Evolutionary conservation across 306 rosid species (phyloP).

Genomic region (Cyclanthera cordifolia): DNA sequence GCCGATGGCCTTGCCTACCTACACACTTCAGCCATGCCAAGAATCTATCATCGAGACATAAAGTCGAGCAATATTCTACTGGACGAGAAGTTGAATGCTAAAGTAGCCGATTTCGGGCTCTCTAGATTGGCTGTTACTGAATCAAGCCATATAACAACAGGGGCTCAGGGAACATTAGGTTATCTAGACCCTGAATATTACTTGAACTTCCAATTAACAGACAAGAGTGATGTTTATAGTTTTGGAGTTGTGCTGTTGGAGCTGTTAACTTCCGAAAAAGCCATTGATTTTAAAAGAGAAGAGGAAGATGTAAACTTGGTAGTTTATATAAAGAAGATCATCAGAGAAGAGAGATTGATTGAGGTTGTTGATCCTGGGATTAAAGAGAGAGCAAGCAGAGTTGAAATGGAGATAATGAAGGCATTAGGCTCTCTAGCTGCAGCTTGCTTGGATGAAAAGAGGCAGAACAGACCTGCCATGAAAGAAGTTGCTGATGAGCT

Average conservation of each 20-base stretch:
- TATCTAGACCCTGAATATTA: conserved; percentile 71
- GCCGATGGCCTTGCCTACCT: conserved; percentile 68
- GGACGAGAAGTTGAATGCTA: conserved; percentile 44
- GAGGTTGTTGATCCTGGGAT: conserved; percentile 53
- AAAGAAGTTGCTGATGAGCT: conserved; percentile 68
- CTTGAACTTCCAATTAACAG: conserved; percentile 52
- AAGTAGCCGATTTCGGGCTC: conserved; percentile 66
- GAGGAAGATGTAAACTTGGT: conserved; percentile 72
- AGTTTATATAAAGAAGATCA: conserved; percentile 45
- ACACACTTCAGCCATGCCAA: conserved; percentile 62
- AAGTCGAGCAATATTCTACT: conserved; percentile 66
- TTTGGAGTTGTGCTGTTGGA: conserved; percentile 65
- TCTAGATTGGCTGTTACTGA: conserved; percentile 64
- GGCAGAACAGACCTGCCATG: conserved; percentile 83
- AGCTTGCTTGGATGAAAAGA: conserved; percentile 69
- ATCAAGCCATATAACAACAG: conserved; percentile 63
- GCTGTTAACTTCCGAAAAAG: conserved; percentile 65
- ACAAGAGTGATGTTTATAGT: conserved; percentile 70
- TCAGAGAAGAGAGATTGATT: conserved; percentile 41
- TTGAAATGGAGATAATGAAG: conserved; percentile 62
- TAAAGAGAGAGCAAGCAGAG: conserved; percentile 33
- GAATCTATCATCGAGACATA: conserved; percentile 71
- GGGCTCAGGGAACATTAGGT: conserved; percentile 81
- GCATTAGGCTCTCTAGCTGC: conserved; percentile 61
- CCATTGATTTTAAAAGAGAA: conserved; percentile 58